phyloP scores from a whole-genome alignment of 139 green algal genomes.

The Tetraselmis striata region DNA sequence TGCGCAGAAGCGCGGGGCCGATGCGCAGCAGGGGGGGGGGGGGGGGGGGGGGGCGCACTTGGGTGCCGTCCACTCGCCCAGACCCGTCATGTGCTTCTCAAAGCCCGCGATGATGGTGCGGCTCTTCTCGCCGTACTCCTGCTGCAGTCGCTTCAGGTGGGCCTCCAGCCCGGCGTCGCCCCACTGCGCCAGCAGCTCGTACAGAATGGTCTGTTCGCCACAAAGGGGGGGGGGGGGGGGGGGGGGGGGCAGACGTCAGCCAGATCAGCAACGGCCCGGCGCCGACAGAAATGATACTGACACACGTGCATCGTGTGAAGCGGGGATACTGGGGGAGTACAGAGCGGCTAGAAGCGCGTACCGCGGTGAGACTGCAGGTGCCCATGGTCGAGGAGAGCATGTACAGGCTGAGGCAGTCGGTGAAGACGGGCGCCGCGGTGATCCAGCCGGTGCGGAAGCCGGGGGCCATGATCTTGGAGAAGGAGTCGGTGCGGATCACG shows the following conservation, averaged over 20 bases:
- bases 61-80: background rate
- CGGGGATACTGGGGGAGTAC: too few species aligned
- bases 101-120: background rate
- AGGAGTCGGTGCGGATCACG: conserved; percentile 69
- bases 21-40: too few species aligned
- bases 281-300: too few species aligned
- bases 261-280: too few species aligned
- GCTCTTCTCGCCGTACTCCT: conserved; percentile 1
- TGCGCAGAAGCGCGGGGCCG: too few species aligned
- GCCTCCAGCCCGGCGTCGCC: conserved; percentile 8
- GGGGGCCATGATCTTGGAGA: conserved; percentile 59
- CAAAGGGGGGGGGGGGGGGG: background rate
- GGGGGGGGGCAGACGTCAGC: background rate
- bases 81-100: background rate
- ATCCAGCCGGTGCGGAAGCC: conserved; percentile 68
- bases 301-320: too few species aligned
- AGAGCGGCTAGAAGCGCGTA: background rate
- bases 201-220: conserved; percentile 26
- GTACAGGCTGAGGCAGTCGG: conserved; percentile 36
- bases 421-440: conserved; percentile 32
- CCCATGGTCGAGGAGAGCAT: conserved; percentile 30
- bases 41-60: background rate
- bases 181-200: conserved; percentile 19
- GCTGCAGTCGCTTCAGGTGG: conserved; percentile 10
- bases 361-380: conserved; percentile 27